Conservation (phyloP, 257 asterid genomes). For the Pogostemon cablin region DNA sequence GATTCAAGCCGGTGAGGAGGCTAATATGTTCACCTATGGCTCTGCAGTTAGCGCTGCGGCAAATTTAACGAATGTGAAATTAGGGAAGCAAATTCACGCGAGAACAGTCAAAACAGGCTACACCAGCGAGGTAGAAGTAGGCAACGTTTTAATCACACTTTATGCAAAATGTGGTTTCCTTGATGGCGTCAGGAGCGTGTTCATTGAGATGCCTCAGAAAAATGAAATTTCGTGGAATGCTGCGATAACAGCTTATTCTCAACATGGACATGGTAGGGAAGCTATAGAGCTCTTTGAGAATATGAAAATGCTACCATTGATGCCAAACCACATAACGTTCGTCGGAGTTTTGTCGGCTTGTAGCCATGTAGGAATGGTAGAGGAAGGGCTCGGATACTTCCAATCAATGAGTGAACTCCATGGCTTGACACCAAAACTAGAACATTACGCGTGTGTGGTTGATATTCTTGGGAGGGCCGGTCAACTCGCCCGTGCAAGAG, state of each 20-base stretch:
- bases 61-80: constrained; percentile 61
- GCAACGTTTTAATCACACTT: constrained; percentile 74
- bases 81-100: constrained; percentile 72
- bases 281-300: constrained; percentile 75
- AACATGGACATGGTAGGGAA: constrained; percentile 74
- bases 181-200: constrained; percentile 59
- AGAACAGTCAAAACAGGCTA: constrained; percentile 63
- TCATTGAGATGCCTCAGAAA: constrained; percentile 60
- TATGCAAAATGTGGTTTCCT: constrained; percentile 88
- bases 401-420: constrained; percentile 63
- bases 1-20: constrained; percentile 68
- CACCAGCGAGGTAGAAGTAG: constrained; percentile 63
- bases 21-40: constrained; percentile 77
- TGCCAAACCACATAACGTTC: constrained; percentile 72
- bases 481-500: constrained; percentile 60
- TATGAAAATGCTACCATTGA: constrained; percentile 55
- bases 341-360: constrained; percentile 88
- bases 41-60: constrained; percentile 88
- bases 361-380: constrained; percentile 85
- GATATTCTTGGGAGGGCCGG: constrained; percentile 93
- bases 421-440: constrained; percentile 63
- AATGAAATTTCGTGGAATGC: constrained; percentile 90
- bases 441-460: constrained; percentile 82
- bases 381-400: constrained; percentile 74
- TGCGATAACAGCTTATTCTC: constrained; percentile 86